Evolutionary conservation across 2,329 filamentous ascomycete genomes (phyloP), one percentile per base, ranked within the genome.

Genomic region (Penicillium sp.): DNA sequence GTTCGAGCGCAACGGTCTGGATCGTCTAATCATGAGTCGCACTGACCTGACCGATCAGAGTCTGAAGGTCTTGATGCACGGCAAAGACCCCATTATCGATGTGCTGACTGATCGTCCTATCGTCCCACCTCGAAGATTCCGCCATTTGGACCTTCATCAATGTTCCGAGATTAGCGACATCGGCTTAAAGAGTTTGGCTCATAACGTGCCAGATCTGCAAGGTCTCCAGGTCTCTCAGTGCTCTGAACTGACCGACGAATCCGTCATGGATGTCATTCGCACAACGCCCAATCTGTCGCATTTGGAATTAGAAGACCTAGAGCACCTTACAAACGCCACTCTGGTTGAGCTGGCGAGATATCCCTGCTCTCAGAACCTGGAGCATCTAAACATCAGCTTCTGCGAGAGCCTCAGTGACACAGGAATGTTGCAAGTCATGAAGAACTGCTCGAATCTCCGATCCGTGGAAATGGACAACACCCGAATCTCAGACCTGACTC

Each of bases 381-480:
- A 89, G 61, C 92, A 97, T 68, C 81, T 97, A 5, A 92, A 91
- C 50, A 83, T 97, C 63, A 93, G 91, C 66, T 96, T 92, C 71
- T 99, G 94, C 71, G 93, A 96, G 71, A 86, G 84, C 52, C 75
- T 99, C 2, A 87, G 91, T 22, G 94, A 97, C 68, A 77, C 80
- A 0, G 93, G 93, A 52, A 89, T 97, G 83, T 79, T 96, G 0
- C 89, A 90, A 0, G 79, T 97, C 2, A 80, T 97, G 62, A 90
- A 91, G 67, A 83, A 81, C 29, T 96, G 92, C 71, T 81, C 82
- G 0, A 81, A 77, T 13, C 81, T 97, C 13, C 80, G 80, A 45
- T 90, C 82, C 29, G 77, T 96, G 13, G 90, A 95, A 49, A 87
- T 97, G 81, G 94, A 99, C 77, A 97, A 97, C 71, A 97, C 93